Percentiles rank a stretch among this genome's conserved stretches.
Conservation (phyloP, 2,329 filamentous ascomycete species). For the Epichloe scottii region DNA sequence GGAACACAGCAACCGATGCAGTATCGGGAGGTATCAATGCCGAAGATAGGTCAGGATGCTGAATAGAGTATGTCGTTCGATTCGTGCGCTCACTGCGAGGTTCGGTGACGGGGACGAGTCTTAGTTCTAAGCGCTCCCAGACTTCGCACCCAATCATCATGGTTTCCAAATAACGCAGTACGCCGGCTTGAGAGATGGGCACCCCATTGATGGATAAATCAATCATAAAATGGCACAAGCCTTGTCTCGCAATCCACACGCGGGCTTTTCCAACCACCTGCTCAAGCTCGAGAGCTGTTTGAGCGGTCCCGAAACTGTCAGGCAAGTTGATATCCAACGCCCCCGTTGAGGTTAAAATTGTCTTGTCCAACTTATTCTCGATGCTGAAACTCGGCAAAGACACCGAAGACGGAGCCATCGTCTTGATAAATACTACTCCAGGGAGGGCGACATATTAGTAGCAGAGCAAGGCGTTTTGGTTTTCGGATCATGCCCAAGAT, state of each 20-base stretch:
- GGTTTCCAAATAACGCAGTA: conserved; percentile 8
- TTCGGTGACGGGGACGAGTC: conserved; percentile 12
- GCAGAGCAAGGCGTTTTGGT: background rate
- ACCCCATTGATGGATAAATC: conserved; percentile 13
- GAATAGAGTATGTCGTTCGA: conserved; percentile 20
- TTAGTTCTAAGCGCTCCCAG: conserved; percentile 20
- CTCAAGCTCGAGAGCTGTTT: conserved; percentile 14
- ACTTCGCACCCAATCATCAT: conserved; percentile 15
- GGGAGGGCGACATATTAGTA: background rate
- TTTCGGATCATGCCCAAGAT: background rate
- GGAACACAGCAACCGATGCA: conserved; percentile 15
- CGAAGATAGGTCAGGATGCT: conserved; percentile 23
- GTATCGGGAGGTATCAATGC: conserved; percentile 16
- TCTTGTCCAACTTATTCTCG: conserved; percentile 10
- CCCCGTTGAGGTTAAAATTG: conserved; percentile 14
- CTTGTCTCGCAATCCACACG: conserved; percentile 22
- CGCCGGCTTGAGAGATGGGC: conserved; percentile 6
- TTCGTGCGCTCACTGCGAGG: conserved; percentile 6
- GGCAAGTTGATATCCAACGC: conserved; percentile 17
- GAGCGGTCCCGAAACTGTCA: conserved; percentile 1
- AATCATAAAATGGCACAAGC: conserved; percentile 18
- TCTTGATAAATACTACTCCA: background rate
- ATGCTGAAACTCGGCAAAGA: conserved; percentile 15
- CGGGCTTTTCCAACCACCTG: conserved; percentile 11
- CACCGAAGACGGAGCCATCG: conserved; percentile 9